Conservation (phyloP, 2,329 filamentous ascomycete genomes). For the Monosporascus sp. region DNA sequence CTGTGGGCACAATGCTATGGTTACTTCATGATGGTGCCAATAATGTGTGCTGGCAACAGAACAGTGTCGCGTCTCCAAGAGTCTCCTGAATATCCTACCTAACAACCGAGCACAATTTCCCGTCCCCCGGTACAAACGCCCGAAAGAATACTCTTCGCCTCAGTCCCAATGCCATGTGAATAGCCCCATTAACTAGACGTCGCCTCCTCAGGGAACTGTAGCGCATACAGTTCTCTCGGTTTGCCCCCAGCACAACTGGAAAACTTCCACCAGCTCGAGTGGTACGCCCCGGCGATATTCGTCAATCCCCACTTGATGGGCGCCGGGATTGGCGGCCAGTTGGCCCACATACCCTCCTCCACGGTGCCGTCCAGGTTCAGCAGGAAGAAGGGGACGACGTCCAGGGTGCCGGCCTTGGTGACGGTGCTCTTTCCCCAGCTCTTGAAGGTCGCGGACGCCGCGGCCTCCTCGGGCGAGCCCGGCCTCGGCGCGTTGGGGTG, state of each 20-base stretch:
- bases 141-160: too few relatives aligned
- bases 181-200: background rate
- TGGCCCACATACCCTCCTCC: conserved; percentile 55
- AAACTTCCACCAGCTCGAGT: conserved; percentile 60
- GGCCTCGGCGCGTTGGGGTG: conserved; percentile 47
- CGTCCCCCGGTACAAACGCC: too few relatives aligned
- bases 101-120: too few relatives aligned
- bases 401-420: conserved; percentile 53
- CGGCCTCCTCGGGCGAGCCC: conserved; percentile 38
- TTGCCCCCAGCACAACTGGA: conserved; percentile 52
- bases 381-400: conserved; percentile 61
- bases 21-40: too few relatives aligned
- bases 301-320: conserved; percentile 55
- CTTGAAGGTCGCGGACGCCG: conserved; percentile 49
- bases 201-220: conserved; percentile 20
- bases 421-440: conserved; percentile 59
- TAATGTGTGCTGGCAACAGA: too few relatives aligned
- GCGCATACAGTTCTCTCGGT: conserved; percentile 50
- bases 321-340: conserved; percentile 61
- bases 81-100: too few relatives aligned
- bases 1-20: too few relatives aligned
- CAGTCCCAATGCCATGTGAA: too few relatives aligned
- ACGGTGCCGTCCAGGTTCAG: conserved; percentile 55
- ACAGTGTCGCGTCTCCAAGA: too few relatives aligned
- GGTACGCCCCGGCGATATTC: conserved; percentile 52